phyloP scores from a whole-genome alignment of 2,329 filamentous ascomycete genomes.

The Aaosphaeria pasadenensis region DNA sequence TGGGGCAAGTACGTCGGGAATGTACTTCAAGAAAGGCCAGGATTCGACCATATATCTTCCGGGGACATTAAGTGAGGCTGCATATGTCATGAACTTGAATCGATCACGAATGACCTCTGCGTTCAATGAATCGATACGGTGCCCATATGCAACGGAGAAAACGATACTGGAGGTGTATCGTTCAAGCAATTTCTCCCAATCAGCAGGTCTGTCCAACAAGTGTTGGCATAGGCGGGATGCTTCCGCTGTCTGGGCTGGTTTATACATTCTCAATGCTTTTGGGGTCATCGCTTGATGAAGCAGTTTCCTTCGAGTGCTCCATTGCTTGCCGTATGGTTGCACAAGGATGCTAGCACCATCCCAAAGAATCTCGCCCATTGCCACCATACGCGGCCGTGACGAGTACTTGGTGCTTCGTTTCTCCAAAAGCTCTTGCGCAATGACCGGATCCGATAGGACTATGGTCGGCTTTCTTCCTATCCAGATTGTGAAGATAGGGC shows the following conservation, averaged over 20 bases:
- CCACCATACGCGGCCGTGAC: constrained; percentile 44
- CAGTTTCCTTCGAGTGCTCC: constrained; percentile 41
- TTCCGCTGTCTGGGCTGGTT: constrained; percentile 50
- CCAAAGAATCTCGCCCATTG: constrained; percentile 46
- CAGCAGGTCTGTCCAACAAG: constrained; percentile 37
- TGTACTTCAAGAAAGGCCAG: constrained; percentile 42
- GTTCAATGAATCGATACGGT: constrained; percentile 48
- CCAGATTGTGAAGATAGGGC: constrained; percentile 50
- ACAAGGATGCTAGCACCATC: constrained; percentile 46
- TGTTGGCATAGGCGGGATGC: constrained; percentile 45
- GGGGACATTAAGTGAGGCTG: constrained; percentile 48
- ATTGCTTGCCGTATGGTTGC: constrained; percentile 48
- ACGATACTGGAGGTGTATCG: constrained; percentile 50
- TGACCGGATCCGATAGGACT: constrained; percentile 43
- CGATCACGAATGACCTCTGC: constrained; percentile 47
- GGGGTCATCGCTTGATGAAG: constrained; percentile 44
- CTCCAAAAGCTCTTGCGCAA: constrained; percentile 46
- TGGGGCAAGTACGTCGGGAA: constrained; percentile 45
- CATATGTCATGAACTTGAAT: constrained; percentile 49
- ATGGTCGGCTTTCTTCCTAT: constrained; percentile 46
- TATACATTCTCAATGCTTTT: constrained; percentile 44
- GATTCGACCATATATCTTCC: constrained; percentile 47
- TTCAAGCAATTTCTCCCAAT: constrained; percentile 48
- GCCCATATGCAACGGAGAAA: constrained; percentile 51
- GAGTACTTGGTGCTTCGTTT: constrained; percentile 46